phyloP scores from a whole-genome alignment of 495 filamentous ascomycete genomes.

The Penicillium coprophilum region DNA sequence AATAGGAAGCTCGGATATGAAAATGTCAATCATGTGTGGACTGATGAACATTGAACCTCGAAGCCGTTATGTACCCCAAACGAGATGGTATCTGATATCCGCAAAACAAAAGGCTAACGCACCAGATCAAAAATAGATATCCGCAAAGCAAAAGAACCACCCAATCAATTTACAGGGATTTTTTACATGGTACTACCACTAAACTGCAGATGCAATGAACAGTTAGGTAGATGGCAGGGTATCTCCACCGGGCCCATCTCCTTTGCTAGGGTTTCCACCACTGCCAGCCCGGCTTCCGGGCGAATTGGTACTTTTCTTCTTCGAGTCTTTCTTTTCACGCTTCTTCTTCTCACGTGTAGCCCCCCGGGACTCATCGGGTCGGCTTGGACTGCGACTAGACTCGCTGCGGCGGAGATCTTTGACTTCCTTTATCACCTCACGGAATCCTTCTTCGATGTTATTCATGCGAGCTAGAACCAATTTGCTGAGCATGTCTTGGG shows the following conservation, averaged over 20 bases:
- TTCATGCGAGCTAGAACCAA: constrained; percentile 92
- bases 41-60: constrained; percentile 1
- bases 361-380: constrained; percentile 26
- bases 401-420: constrained; percentile 53
- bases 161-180: not conserved
- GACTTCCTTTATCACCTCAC: constrained; percentile 81
- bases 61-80: not conserved
- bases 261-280: constrained; percentile 14
- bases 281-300: constrained; percentile 25
- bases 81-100: constrained; percentile 7
- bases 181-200: not conserved
- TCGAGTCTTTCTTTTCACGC: constrained; percentile 31
- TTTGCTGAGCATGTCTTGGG: constrained; percentile 70
- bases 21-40: not conserved
- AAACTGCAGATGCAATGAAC: not conserved
- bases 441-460: constrained; percentile 80
- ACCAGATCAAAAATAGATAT: not conserved
- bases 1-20: not conserved
- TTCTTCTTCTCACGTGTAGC: constrained; percentile 34
- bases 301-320: constrained; percentile 26
- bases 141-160: constrained; percentile 1
- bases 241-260: not conserved
- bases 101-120: not conserved
- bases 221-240: constrained; percentile 4
- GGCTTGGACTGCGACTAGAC: constrained; percentile 37